Evolutionary conservation across 2,329 filamentous ascomycete genomes (phyloP), one percentile per base, ranked within the genome.

Genomic region (Paracoccidioides brasiliensis): DNA sequence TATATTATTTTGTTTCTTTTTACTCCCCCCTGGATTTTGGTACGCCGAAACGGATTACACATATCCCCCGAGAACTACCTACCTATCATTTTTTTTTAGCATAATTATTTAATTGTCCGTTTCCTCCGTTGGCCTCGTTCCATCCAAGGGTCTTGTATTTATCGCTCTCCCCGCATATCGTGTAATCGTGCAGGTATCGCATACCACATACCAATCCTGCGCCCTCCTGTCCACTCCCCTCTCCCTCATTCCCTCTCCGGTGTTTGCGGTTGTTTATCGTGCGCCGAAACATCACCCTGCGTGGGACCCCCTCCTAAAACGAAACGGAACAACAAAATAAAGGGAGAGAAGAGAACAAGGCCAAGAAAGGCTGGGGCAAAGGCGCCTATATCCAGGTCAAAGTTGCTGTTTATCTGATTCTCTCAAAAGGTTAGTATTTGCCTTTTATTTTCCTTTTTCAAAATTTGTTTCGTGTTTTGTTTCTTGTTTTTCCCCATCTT

Each of bases 291-390:
- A 51, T n/a, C 4, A 40, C 40, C 40, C 30, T n/a, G 49, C 15
- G 35, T 37, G 35, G 22, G 22, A 15, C 10, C 52, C 32, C 22
- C 28, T 40, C 10, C n/a, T 30, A 54, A 46, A 41, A 46, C 43
- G 14, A 38, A 45, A 54, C 42, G 28, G 42, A 46, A 54, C 22
- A 54, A 15, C 40, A 54, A 46, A 54, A 53, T 35, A 38, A 22
- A 22, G 22, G 12, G 12, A 15, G 8, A 44, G 22, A 41, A 41
- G 28, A n/a, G 5, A 40, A 14, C 14, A 51, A 51, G 35, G 35
- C 5, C 35, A 40, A 12, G 15, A 10, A 12, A 28, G 32, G 14
- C n/a, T 8, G 22, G 15, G 22, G 42, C 10, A 40, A 30, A 51
- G 35, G 35, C 32, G 35, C 35, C 22, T 28, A 41, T 41, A 32